phyloP scores from a whole-genome alignment of 495 filamentous ascomycete species.

The Letharia columbiana region DNA sequence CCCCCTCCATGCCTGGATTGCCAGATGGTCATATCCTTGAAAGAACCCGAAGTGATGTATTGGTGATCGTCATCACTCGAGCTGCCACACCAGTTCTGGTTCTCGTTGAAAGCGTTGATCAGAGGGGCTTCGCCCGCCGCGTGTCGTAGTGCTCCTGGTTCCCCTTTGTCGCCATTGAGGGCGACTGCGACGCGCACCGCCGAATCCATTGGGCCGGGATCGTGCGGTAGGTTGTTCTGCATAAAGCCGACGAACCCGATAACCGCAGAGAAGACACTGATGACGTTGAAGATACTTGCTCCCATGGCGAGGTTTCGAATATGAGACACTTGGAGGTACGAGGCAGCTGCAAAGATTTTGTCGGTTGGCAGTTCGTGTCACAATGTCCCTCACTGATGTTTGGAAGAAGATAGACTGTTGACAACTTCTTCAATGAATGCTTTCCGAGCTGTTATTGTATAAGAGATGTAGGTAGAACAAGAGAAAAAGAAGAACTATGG shows the following conservation, averaged over 20 bases:
- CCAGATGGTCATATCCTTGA: background rate
- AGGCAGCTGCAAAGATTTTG: too few relatives aligned
- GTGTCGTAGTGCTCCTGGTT: background rate
- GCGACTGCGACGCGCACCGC: background rate
- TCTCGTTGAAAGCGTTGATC: background rate
- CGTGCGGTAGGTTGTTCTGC: background rate
- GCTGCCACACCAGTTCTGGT: background rate
- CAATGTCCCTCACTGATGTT: too few relatives aligned
- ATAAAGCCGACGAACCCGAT: background rate
- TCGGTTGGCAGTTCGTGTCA: too few relatives aligned
- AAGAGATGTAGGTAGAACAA: too few relatives aligned
- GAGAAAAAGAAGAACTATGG: too few relatives aligned
- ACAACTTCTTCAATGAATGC: too few relatives aligned
- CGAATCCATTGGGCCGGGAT: background rate
- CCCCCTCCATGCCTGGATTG: background rate
- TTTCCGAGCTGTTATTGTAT: too few relatives aligned
- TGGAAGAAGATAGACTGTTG: too few relatives aligned
- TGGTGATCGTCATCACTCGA: fast-evolving
- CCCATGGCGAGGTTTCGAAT: too few relatives aligned
- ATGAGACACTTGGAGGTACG: too few relatives aligned
- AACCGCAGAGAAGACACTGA: too few relatives aligned
- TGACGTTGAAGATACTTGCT: too few relatives aligned
- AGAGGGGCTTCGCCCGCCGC: background rate
- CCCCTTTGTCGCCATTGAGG: background rate
- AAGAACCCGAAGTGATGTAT: background rate